A percentile compares a stretch with the other conserved stretches of the same genome.
Evolutionary conservation across 495 filamentous ascomycete genomes (phyloP).

Genomic region (Hyaloscypha variabilis): DNA sequence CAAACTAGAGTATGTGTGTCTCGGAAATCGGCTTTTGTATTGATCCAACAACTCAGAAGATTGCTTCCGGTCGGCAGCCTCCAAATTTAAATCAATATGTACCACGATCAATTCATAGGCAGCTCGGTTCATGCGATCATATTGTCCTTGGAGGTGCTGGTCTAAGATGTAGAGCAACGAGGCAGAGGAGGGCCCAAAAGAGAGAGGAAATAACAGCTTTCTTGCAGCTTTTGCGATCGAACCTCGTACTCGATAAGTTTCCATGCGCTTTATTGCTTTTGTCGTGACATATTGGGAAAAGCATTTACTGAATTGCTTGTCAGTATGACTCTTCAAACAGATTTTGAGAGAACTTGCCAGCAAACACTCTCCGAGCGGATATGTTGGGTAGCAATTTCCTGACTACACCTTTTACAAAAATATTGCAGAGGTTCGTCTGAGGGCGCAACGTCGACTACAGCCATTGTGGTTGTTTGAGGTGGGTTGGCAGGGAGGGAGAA

Average conservation of each 20-base stretch:
- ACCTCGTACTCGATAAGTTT: conserved; percentile 54
- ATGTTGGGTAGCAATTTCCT: conserved; percentile 36
- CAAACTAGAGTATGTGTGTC: conserved; percentile 54
- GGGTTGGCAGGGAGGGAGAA: not conserved
- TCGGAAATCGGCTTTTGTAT: conserved; percentile 55
- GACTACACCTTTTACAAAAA: conserved; percentile 42
- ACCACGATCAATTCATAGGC: conserved; percentile 70
- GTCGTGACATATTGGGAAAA: conserved; percentile 73
- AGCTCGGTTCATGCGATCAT: conserved; percentile 52
- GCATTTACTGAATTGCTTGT: conserved; percentile 59
- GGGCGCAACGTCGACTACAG: not conserved
- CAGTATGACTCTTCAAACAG: conserved; percentile 28
- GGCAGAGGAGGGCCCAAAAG: conserved; percentile 82
- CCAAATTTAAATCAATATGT: conserved; percentile 34
- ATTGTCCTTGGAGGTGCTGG: conserved; percentile 63
- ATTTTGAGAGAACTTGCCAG: conserved; percentile 34
- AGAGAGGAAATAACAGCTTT: conserved; percentile 75
- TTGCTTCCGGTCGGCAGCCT: conserved; percentile 25
- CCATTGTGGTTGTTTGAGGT: not conserved
- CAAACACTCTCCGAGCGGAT: conserved; percentile 44
- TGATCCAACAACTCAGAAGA: conserved; percentile 29
- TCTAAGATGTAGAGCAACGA: conserved; percentile 76
- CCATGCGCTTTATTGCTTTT: conserved; percentile 81
- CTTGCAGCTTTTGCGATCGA: conserved; percentile 41
- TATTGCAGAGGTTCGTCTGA: not conserved